These are phyloP conservation scores for Eutrema heterophyllum DNA, from an alignment of 345 rosid species.

Conservation along the genomic window DNA sequence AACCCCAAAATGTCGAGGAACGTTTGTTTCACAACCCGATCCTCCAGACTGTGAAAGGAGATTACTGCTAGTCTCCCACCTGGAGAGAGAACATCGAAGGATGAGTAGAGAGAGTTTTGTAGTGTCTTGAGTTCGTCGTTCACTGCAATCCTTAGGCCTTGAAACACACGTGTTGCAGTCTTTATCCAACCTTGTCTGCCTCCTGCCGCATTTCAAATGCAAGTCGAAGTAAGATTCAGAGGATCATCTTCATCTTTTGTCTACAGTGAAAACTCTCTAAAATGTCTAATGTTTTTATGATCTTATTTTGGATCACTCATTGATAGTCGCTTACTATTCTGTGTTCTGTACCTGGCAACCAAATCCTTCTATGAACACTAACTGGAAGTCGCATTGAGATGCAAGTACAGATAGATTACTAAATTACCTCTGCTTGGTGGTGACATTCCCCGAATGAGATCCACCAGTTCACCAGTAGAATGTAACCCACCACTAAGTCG, in stretches of 20 bases:
- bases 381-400: background rate
- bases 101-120: constrained; percentile 56
- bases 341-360: background rate
- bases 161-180: constrained; percentile 93
- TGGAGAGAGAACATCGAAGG: constrained; percentile 77
- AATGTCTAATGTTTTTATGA: background rate
- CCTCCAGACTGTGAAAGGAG: constrained; percentile 95
- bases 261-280: background rate
- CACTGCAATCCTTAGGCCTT: constrained; percentile 88
- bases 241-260: background rate
- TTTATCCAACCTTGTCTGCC: constrained; percentile 98
- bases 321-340: background rate
- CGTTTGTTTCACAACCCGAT: constrained; percentile 83
- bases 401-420: background rate
- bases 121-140: constrained; percentile 84
- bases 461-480: constrained; percentile 71
- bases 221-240: background rate
- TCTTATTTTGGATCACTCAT: background rate
- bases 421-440: constrained; percentile 47
- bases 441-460: constrained; percentile 49
- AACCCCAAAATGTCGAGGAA: constrained; percentile 64
- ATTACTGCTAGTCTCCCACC: constrained; percentile 91
- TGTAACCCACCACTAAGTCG: constrained; percentile 72
- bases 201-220: constrained; percentile 35
- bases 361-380: background rate